Percentiles rank a stretch among this genome's conserved stretches.
Evolutionary conservation across 768 basidiomycete genomes (phyloP).

Genomic region (Pholiota molesta): DNA sequence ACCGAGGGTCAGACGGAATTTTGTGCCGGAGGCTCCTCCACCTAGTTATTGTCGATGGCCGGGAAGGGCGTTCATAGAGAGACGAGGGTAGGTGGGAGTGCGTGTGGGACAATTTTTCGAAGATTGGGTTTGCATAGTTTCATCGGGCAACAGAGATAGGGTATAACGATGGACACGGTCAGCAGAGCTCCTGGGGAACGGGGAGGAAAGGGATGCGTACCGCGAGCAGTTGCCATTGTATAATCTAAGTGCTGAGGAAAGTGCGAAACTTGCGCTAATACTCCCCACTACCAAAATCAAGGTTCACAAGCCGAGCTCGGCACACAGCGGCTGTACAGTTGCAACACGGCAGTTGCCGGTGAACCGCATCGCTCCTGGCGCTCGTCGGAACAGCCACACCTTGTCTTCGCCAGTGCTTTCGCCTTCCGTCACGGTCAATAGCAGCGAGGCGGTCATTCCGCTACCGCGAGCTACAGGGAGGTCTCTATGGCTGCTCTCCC

Average conservation of each 20-base stretch:
- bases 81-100: no score
- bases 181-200: not conserved
- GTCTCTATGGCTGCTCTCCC: no score
- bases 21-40: conserved; percentile 85
- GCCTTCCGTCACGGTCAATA: no score
- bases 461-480: no score
- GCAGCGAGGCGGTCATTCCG: no score
- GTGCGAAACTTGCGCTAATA: conserved; percentile 2
- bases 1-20: conserved; percentile 95
- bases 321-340: not conserved
- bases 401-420: no score
- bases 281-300: not conserved
- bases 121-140: not conserved
- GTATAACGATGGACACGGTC: not conserved
- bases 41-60: conserved; percentile 26
- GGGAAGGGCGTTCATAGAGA: not conserved
- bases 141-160: not conserved
- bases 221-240: conserved; percentile 6
- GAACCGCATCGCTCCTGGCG: no score
- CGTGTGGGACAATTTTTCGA: no score
- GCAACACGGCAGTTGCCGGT: not conserved
- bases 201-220: not conserved
- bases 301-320: conserved; percentile 2
- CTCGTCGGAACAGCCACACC: no score
- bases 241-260: conserved; percentile 2